Evolutionary conservation across 306 rosid genomes (phyloP).

Genomic region (Trifolium repens): DNA sequence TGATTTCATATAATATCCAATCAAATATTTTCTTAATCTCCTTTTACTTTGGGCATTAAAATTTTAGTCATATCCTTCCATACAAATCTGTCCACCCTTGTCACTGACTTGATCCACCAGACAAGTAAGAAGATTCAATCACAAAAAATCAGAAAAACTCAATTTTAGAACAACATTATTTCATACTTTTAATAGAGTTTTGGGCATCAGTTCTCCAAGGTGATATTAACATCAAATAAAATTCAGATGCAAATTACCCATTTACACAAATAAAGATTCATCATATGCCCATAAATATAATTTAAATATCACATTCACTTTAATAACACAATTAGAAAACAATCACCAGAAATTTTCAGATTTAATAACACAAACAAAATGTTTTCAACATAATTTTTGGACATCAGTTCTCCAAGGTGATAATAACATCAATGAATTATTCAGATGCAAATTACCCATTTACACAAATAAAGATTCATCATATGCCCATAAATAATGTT

Average conservation of each 20-base stretch:
- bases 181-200: neutral
- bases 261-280: neutral
- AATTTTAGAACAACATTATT: neutral
- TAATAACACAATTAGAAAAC: too few relatives aligned
- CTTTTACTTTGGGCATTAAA: too few relatives aligned
- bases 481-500: constrained; percentile 16
- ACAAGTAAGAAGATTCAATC: too few relatives aligned
- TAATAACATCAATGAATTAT: constrained; percentile 45
- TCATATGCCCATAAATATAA: neutral
- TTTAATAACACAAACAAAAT: neutral
- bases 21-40: too few relatives aligned
- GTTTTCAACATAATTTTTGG: neutral
- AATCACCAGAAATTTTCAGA: too few relatives aligned
- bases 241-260: constrained; percentile 1
- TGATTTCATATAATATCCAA: too few relatives aligned
- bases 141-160: too few relatives aligned
- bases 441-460: constrained; percentile 70
- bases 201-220: constrained; percentile 47
- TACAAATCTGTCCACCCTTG: too few relatives aligned
- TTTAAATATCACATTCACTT: too few relatives aligned
- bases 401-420: constrained; percentile 64
- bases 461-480: constrained; percentile 42
- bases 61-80: too few relatives aligned
- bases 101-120: too few relatives aligned
- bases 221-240: neutral